Evolutionary conservation across 208 protist genomes (phyloP), one percentile per base, ranked within the genome.

Genomic region (Tritrichomonas musculus): DNA sequence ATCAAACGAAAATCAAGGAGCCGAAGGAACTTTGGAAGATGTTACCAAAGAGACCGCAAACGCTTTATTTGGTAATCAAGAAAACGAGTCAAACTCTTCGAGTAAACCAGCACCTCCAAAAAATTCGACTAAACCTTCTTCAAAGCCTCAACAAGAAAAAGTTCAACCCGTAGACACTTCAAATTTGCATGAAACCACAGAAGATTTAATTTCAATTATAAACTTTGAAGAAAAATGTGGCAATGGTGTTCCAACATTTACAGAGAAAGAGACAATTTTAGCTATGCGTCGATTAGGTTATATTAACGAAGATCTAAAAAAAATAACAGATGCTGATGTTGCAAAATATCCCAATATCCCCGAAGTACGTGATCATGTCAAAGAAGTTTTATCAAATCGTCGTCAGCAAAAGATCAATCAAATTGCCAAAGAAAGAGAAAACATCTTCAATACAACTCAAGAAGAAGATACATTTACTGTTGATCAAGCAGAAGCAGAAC

Each of bases 181-280:
- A 50, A 50, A 14, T 50, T 50, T 47, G 39, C 33, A 30, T 14
- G 13, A 3, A 50, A 82, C 41, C 4, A 47, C 13, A 39, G 0
- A 53, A 11, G 77, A 49, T 17, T 25, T 47, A 50, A 88, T 88
- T 14, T 47, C n/a, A 39, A 88, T 88, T 57, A 17, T 88, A 27
- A 88, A 88, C 47, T 88, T 88, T 36, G 77, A 88, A 88, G 77
- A 53, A 33, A 49, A 88, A 88, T 88, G 41, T 27, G n/a, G 27
- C 1, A 47, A 88, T 88, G 47, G 57, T 39, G 17, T 60, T 39
- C 77, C 77, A 57, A 57, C 33, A 20, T 88, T 88, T 27, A 88
- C 77, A 88, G 77, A 88, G 57, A 36, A 88, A 36, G 41, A 25
- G 11, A 88, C 77, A 88, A 57, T 88, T 14, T 8, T 27, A 27